A percentile compares a stretch with the other conserved stretches of the same genome.
Conservation (phyloP, 352 stramenopile genomes). For the Pythium sp. region DNA sequence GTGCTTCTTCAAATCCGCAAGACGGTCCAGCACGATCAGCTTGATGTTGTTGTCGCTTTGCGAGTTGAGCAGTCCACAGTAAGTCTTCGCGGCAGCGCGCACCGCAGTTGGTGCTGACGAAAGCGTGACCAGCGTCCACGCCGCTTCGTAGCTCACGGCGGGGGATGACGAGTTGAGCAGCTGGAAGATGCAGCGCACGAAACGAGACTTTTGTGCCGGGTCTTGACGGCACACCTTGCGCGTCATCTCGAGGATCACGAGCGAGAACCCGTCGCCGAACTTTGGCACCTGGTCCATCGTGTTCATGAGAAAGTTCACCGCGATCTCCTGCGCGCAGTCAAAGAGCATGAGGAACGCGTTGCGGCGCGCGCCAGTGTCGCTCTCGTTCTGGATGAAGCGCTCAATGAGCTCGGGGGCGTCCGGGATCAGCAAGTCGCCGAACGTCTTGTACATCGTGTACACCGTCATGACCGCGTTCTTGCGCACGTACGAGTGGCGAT, state of each 20-base stretch:
- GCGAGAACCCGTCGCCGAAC: slow-evolving; percentile 97
- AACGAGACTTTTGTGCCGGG: slow-evolving; percentile 97
- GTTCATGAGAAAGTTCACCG: slow-evolving; percentile 97
- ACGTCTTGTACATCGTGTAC: slow-evolving; percentile 98
- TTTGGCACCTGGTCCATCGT: slow-evolving; percentile 95
- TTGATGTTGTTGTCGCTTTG: slow-evolving; percentile 99
- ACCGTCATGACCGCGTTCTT: slow-evolving; percentile 98
- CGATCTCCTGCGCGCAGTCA: slow-evolving; percentile 96
- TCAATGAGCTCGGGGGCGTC: slow-evolving; percentile 98
- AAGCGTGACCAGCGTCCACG: slow-evolving; percentile 98
- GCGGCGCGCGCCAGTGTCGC: slow-evolving; percentile 91
- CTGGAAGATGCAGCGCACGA: slow-evolving; percentile 98
- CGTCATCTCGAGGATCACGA: slow-evolving; percentile 99
- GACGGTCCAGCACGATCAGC: slow-evolving; percentile 98
- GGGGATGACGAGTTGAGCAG: slow-evolving; percentile 93
- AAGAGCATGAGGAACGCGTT: slow-evolving; percentile 99
- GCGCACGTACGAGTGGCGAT: slow-evolving; percentile 98
- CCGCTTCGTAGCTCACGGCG: slow-evolving; percentile 97
- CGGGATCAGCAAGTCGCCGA: slow-evolving; percentile 93
- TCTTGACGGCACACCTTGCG: slow-evolving; percentile 98
- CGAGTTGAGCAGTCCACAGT: slow-evolving; percentile 96
- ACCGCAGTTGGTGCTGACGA: slow-evolving; percentile 98
- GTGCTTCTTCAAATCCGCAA: slow-evolving; percentile 97
- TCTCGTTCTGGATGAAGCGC: slow-evolving; percentile 93
- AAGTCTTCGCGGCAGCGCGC: slow-evolving; percentile 95